phyloP scores from a whole-genome alignment of 495 filamentous ascomycete genomes.

The Oidiodendron maius region DNA sequence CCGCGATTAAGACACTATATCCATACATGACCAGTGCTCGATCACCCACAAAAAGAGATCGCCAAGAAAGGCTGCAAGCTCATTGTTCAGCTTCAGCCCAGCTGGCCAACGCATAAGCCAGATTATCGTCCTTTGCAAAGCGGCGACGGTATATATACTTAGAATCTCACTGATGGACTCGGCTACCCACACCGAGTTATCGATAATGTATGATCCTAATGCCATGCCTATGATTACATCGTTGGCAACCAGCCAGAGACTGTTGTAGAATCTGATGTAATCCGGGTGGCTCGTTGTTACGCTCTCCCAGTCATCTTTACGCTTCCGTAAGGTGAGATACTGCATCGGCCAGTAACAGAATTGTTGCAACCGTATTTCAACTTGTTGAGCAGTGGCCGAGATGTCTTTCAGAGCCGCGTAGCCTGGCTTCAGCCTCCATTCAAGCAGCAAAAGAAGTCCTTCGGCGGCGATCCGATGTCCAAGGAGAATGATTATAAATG shows the following conservation, averaged over 20 bases:
- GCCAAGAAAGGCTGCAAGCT: conserved; percentile 87
- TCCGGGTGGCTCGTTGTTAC: conserved; percentile 93
- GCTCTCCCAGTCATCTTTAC: conserved; percentile 92
- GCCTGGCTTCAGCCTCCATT: conserved; percentile 79
- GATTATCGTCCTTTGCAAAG: conserved; percentile 79
- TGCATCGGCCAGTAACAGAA: conserved; percentile 98
- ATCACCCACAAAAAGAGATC: conserved; percentile 98
- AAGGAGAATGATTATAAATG: conserved; percentile 73
- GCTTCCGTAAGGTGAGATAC: conserved; percentile 80
- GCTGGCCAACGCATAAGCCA: conserved; percentile 99
- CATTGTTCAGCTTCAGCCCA: conserved; percentile 94
- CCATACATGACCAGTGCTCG: conserved; percentile 87
- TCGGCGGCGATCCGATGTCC: conserved; percentile 81
- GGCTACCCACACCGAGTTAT: conserved; percentile 83
- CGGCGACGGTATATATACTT: conserved; percentile 78
- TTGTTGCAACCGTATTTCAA: conserved; percentile 95
- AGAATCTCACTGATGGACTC: conserved; percentile 74
- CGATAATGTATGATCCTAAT: conserved; percentile 92
- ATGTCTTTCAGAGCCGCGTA: conserved; percentile 89
- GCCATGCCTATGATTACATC: conserved; percentile 99
- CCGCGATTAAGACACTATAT: conserved; percentile 16
- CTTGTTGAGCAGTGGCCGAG: conserved; percentile 95
- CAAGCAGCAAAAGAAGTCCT: conserved; percentile 68
- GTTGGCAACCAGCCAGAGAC: conserved; percentile 96
- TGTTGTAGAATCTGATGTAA: conserved; percentile 99